Evolutionary conservation across 2,329 filamentous ascomycete genomes (phyloP).

Genomic region (Claviceps cyperi): DNA sequence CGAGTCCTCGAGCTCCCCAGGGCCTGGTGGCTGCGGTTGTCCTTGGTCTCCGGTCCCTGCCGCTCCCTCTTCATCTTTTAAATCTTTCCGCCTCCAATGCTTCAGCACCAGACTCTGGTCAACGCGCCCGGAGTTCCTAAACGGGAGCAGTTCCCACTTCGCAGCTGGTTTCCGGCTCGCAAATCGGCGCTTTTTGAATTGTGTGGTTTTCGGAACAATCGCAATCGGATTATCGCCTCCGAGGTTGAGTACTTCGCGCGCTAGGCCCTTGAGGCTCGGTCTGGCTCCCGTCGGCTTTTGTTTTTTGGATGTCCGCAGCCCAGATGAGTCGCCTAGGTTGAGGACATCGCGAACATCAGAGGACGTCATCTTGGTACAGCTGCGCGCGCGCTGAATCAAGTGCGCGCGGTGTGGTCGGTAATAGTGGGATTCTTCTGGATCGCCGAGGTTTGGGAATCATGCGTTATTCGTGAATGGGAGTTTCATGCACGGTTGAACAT

Average conservation of each 20-base stretch:
- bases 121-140: constrained; percentile 61
- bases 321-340: constrained; percentile 51
- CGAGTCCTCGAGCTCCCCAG: constrained; percentile 36
- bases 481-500: neutral
- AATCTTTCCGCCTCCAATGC: constrained; percentile 63
- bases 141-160: constrained; percentile 54
- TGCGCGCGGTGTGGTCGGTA: too few species aligned
- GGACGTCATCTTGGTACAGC: constrained; percentile 42
- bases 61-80: constrained; percentile 15
- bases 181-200: constrained; percentile 45
- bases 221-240: constrained; percentile 53
- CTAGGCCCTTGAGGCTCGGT: constrained; percentile 47
- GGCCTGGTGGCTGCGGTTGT: neutral
- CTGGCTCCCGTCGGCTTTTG: constrained; percentile 50
- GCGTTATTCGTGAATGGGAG: too few species aligned
- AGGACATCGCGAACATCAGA: constrained; percentile 81
- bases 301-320: constrained; percentile 54
- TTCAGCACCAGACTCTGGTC: constrained; percentile 53
- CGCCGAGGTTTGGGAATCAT: too few species aligned
- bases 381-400: too few species aligned
- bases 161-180: constrained; percentile 40
- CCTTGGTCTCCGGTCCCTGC: constrained; percentile 6
- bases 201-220: constrained; percentile 45
- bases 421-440: too few species aligned
- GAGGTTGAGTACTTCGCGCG: constrained; percentile 50